Evolutionary conservation across 2,329 filamentous ascomycete genomes (phyloP).

Genomic region (Xylariaceae sp.): DNA sequence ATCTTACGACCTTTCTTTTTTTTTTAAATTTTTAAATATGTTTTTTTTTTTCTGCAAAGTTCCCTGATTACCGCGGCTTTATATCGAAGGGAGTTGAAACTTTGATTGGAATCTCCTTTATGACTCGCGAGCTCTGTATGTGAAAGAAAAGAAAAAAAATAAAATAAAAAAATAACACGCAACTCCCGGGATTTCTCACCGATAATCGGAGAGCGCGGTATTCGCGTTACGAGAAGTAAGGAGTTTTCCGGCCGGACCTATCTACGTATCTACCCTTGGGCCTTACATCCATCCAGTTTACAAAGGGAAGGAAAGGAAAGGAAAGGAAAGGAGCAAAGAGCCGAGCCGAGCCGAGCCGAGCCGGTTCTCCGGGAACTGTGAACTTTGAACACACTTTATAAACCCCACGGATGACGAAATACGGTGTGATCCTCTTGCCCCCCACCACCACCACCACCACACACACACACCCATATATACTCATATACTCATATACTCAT

Average conservation of each 20-base stretch:
- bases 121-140: too few species aligned
- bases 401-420: neutral
- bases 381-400: neutral
- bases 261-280: slow-evolving; percentile 4
- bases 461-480: too few species aligned
- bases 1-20: too few species aligned
- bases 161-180: too few species aligned
- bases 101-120: too few species aligned
- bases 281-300: slow-evolving; percentile 15
- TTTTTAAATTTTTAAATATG: too few species aligned
- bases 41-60: neutral
- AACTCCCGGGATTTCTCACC: neutral
- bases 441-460: too few species aligned
- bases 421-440: neutral
- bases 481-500: too few species aligned
- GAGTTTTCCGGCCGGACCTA: neutral
- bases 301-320: slow-evolving; percentile 6
- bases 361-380: neutral
- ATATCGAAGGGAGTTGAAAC: too few species aligned
- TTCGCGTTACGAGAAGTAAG: slow-evolving; percentile 16
- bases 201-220: neutral
- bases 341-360: neutral
- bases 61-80: too few species aligned
- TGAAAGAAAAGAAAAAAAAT: too few species aligned
- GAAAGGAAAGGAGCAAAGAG: too few species aligned